Conservation (phyloP, 1,284 basidiomycete genomes). For the Agaricales sp. region DNA sequence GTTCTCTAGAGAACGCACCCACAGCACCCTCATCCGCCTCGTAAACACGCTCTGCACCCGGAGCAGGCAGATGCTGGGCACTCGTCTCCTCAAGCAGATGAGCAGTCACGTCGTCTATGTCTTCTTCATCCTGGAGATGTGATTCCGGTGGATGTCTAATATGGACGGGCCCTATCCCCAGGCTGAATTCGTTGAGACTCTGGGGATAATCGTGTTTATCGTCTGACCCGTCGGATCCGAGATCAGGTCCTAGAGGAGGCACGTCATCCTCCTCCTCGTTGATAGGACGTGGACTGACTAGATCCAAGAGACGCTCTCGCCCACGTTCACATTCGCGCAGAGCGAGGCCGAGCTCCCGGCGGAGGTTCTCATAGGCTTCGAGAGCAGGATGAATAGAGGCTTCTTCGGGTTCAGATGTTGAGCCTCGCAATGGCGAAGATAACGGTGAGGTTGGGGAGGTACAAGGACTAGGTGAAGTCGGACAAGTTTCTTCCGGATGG, state of each 20-base stretch:
- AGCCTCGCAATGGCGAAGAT: neutral
- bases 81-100: constrained; percentile 43
- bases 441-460: neutral
- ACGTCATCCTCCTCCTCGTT: constrained; percentile 25
- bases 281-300: constrained; percentile 31
- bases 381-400: constrained; percentile 32
- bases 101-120: constrained; percentile 44
- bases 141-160: neutral
- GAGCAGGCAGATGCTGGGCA: constrained; percentile 39
- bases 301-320: constrained; percentile 46
- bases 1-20: constrained; percentile 35
- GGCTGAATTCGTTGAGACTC: neutral
- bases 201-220: constrained; percentile 16
- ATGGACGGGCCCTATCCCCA: neutral
- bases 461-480: neutral
- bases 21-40: constrained; percentile 42
- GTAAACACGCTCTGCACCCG: constrained; percentile 67
- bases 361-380: constrained; percentile 60
- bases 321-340: constrained; percentile 73
- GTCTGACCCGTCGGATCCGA: constrained; percentile 43
- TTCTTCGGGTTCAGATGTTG: constrained; percentile 10
- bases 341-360: constrained; percentile 62
- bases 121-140: neutral
- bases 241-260: constrained; percentile 39
- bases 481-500: neutral